These are phyloP conservation scores for Boletus reticuloceps DNA, from an alignment of 768 basidiomycete species.

Conservation along the genomic window DNA sequence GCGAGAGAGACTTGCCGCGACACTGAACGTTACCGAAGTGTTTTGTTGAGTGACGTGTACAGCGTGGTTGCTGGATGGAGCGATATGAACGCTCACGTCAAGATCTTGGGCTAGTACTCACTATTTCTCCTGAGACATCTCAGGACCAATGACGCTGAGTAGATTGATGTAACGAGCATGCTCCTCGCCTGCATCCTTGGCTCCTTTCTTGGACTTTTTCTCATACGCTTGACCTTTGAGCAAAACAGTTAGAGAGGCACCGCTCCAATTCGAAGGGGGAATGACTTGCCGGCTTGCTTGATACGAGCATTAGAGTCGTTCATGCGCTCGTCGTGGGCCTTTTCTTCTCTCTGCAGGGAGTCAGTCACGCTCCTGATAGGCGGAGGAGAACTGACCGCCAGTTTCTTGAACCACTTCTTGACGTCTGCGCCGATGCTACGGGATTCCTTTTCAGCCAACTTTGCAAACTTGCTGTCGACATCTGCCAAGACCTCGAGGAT, in stretches of 20 bases:
- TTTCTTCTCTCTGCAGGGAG: slow-evolving; percentile 71
- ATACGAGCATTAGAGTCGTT: slow-evolving; percentile 65
- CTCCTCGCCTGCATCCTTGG: slow-evolving; percentile 65
- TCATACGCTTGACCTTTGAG: slow-evolving; percentile 65
- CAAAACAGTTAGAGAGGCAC: slow-evolving; percentile 2
- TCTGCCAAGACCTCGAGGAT: slow-evolving; percentile 72
- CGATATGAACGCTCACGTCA: not conserved
- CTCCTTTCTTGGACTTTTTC: slow-evolving; percentile 76
- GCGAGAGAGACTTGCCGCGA: slow-evolving; percentile 64
- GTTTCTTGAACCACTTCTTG: slow-evolving; percentile 85
- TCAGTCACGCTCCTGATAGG: not conserved
- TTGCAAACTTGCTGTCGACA: slow-evolving; percentile 72
- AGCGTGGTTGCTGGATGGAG: slow-evolving; percentile 56
- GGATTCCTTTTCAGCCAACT: slow-evolving; percentile 72
- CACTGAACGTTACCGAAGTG: slow-evolving; percentile 50
- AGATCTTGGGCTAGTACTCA: slow-evolving; percentile 34
- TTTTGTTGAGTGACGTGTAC: slow-evolving; percentile 62
- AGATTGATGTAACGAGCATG: slow-evolving; percentile 76
- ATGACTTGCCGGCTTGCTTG: slow-evolving; percentile 63
- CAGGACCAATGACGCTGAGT: slow-evolving; percentile 68
- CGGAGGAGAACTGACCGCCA: slow-evolving; percentile 50
- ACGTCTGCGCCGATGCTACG: slow-evolving; percentile 62
- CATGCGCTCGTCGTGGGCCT: slow-evolving; percentile 69
- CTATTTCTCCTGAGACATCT: slow-evolving; percentile 81
- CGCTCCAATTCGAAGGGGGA: not conserved